phyloP scores from a whole-genome alignment of 306 rosid genomes.

The Quercus suber region DNA sequence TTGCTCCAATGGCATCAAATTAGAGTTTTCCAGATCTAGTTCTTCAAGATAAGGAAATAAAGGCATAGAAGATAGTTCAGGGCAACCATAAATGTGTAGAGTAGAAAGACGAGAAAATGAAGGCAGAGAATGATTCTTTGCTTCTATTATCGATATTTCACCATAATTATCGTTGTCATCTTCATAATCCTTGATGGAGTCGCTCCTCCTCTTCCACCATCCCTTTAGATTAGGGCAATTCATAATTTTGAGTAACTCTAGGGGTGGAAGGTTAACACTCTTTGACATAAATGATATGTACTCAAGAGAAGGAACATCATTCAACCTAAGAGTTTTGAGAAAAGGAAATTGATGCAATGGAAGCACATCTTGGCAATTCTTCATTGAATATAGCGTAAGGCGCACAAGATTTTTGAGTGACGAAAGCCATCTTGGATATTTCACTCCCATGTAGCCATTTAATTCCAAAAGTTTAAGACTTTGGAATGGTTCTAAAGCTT shows the following conservation, averaged over 20 bases:
- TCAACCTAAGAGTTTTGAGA: too few species aligned
- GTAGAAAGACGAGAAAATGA: slow-evolving; percentile 1
- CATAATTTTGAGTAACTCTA: neutral
- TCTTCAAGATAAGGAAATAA: neutral
- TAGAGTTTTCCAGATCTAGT: neutral
- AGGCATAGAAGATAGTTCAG: slow-evolving; percentile 12
- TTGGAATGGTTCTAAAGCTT: too few species aligned
- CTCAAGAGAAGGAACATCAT: too few species aligned
- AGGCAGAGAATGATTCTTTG: neutral
- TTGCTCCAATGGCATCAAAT: neutral
- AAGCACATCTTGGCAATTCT: too few species aligned
- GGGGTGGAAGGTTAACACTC: too few species aligned
- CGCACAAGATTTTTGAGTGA: slow-evolving; percentile 4
- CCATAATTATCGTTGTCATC: slow-evolving; percentile 18
- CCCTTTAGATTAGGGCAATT: slow-evolving; percentile 7
- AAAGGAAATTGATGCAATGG: too few species aligned
- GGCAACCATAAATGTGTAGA: slow-evolving; percentile 9
- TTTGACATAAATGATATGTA: too few species aligned
- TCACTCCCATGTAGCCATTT: neutral
- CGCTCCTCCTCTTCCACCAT: slow-evolving; percentile 11
- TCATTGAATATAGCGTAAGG: too few species aligned
- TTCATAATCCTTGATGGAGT: neutral
- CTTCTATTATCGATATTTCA: neutral
- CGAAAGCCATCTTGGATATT: too few species aligned
- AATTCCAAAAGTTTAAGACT: too few species aligned